Evolutionary conservation across 306 rosid genomes (phyloP).

Genomic region (Rosa lucieae): DNA sequence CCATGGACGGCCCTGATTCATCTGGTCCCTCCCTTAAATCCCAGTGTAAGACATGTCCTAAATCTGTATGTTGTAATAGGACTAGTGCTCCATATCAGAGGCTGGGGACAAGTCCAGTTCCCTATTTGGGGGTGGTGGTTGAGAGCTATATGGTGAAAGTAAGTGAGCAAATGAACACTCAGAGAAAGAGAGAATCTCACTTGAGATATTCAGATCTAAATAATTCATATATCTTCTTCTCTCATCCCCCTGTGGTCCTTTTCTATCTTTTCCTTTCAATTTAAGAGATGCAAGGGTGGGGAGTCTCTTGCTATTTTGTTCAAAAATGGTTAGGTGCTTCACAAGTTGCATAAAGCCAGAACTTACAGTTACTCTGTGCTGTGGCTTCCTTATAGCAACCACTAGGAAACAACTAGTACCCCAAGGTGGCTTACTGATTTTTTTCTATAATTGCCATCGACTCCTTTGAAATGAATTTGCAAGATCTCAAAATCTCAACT

Average conservation of each 20-base stretch:
- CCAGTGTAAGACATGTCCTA: constrained; percentile 44
- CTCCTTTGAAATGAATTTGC: not conserved
- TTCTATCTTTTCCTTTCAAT: not conserved
- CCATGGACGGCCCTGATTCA: constrained; percentile 42
- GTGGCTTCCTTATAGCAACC: constrained; percentile 45
- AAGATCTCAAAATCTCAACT: not conserved
- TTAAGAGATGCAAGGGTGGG: constrained; percentile 27
- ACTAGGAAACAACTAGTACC: constrained; percentile 26
- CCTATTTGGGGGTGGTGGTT: constrained; percentile 33
- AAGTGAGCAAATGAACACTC: not conserved
- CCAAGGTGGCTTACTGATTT: not conserved
- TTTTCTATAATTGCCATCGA: not conserved
- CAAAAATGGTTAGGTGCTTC: constrained; percentile 45
- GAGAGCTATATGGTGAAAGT: constrained; percentile 42
- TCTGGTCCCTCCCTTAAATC: constrained; percentile 46
- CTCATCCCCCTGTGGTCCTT: constrained; percentile 47
- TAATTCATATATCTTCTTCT: constrained; percentile 29
- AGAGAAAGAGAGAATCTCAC: constrained; percentile 59
- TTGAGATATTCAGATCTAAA: constrained; percentile 68
- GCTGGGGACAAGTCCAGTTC: constrained; percentile 28
- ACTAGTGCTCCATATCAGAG: not conserved
- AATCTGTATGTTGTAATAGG: constrained; percentile 26
- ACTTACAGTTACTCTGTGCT: constrained; percentile 50
- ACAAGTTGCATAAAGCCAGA: constrained; percentile 58
- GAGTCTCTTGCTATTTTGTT: constrained; percentile 36